Base-by-base conservation (phyloP, 2,329 filamentous ascomycete genomes). In the Neofusicoccum cordaticola region DNA sequence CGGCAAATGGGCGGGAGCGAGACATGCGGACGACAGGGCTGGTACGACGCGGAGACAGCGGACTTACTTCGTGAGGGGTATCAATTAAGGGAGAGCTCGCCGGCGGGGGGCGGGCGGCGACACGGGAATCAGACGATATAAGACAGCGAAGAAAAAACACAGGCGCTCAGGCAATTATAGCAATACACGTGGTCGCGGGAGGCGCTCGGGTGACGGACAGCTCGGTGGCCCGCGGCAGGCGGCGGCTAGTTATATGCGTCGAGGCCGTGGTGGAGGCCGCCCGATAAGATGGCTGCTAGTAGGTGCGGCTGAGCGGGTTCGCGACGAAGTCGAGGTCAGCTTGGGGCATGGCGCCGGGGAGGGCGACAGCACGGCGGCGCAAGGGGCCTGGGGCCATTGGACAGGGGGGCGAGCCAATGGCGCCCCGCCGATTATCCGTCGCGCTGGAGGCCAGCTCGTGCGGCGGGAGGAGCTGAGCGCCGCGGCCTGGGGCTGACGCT, bases 111-210 rank as follows among this genome's bases (percentile, higher is more conserved):
- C 31, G 34, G 52, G 35, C 52, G 19, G 6, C n/a, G 56, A 27
- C 9, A 4, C 1, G 5, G 17, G 42, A 22, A 47, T 44, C n/a
- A 22, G 39, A 44, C 7, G 52, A 19, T 37, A 60, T 47, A 45
- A 47, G 56, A 60, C 41, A 37, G 34, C 50, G 15, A 22, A 56
- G 31, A 13, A 17, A 37, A 37, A 53, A 52, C 47, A 52, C 31
- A 52, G 50, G 34, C 50, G 50, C 31, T 37, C 56, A 47, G 37
- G 15, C 56, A 60, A 60, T 60, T 60, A 60, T 35, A 60, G 42
- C 56, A 45, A 47, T 39, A 60, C 56, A 60, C 56, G 56, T 60
- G 56, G 56, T 60, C 56, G 56, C 53, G 53, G 53, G 41, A 22
- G 56, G 9, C 12, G 41, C n/a, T 45, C 31, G 31, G 6, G 15